Conservation (phyloP, 441 rosid species). For the Rhodomyrtus psidioides region DNA sequence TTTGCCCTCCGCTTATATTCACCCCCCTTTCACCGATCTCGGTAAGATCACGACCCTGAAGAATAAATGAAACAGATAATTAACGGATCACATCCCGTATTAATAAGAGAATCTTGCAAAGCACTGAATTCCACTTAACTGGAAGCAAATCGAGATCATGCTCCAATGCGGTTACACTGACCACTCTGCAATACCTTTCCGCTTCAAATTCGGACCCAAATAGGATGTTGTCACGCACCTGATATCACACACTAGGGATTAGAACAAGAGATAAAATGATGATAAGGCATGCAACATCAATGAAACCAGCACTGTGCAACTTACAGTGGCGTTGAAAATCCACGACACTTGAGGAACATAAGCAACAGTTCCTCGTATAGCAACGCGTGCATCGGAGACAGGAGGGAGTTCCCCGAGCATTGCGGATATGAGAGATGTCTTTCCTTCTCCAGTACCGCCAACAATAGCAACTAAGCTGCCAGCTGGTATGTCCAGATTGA, state of each 20-base stretch:
- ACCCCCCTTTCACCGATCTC: constrained; percentile 98
- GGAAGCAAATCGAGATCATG: constrained; percentile 89
- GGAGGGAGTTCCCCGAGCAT: constrained; percentile 96
- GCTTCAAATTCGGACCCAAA: constrained; percentile 71
- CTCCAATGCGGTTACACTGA: constrained; percentile 70
- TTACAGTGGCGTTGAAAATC: constrained; percentile 95
- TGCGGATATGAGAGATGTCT: constrained; percentile 89
- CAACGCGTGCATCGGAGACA: constrained; percentile 43
- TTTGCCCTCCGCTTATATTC: constrained; percentile 94
- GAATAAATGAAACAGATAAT: constrained; percentile 14
- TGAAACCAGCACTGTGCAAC: constrained; percentile 21
- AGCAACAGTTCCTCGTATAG: constrained; percentile 72
- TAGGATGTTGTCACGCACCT: constrained; percentile 87
- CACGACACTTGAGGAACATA: constrained; percentile 99
- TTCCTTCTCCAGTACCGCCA: constrained; percentile 97
- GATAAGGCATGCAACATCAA: background rate
- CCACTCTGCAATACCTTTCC: constrained; percentile 64
- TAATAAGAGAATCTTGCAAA: background rate
- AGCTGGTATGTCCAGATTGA: constrained; percentile 73
- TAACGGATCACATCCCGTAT: background rate
- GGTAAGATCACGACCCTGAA: constrained; percentile 88
- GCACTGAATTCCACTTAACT: constrained; percentile 39
- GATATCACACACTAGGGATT: constrained; percentile 3
- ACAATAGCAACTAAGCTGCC: constrained; percentile 95
- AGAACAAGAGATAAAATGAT: background rate